Conservation (phyloP, 345 rosid genomes). For the Draba incana region DNA sequence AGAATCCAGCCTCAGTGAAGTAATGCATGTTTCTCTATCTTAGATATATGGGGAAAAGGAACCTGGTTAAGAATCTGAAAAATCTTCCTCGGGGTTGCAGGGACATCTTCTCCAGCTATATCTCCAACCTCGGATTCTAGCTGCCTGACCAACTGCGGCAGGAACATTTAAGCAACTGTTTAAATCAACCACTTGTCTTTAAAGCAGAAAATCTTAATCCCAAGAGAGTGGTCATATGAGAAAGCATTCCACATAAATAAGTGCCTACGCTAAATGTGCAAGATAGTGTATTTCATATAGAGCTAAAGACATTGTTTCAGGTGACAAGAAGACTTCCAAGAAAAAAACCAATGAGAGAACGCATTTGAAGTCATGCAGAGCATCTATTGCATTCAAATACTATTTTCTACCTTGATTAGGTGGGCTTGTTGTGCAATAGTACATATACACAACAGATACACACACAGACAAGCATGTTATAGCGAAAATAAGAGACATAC, state of each 20-base stretch:
- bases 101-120: constrained; percentile 62
- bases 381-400: neutral
- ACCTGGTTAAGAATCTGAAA: constrained; percentile 88
- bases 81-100: constrained; percentile 66
- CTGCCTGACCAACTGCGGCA: constrained; percentile 71
- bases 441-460: constrained; percentile 10
- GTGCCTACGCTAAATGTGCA: constrained; percentile 4
- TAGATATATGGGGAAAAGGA: constrained; percentile 2
- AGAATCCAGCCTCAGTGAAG: constrained; percentile 9
- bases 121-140: constrained; percentile 71
- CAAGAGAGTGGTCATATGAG: neutral
- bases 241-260: neutral
- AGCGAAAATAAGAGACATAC: constrained; percentile 45
- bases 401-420: constrained; percentile 1
- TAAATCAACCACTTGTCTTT: constrained; percentile 14
- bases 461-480: constrained; percentile 12
- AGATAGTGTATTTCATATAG: constrained; percentile 5
- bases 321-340: neutral
- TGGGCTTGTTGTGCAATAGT: constrained; percentile 1
- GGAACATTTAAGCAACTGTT: constrained; percentile 29
- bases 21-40: constrained; percentile 18
- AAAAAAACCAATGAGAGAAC: neutral
- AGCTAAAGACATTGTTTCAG: neutral
- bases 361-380: neutral
- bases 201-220: constrained; percentile 10